Percentiles rank a stretch among this genome's conserved stretches.
Evolutionary conservation across 805 yeast genomes (phyloP).

Genomic region (Lipomyces mesembrius): DNA sequence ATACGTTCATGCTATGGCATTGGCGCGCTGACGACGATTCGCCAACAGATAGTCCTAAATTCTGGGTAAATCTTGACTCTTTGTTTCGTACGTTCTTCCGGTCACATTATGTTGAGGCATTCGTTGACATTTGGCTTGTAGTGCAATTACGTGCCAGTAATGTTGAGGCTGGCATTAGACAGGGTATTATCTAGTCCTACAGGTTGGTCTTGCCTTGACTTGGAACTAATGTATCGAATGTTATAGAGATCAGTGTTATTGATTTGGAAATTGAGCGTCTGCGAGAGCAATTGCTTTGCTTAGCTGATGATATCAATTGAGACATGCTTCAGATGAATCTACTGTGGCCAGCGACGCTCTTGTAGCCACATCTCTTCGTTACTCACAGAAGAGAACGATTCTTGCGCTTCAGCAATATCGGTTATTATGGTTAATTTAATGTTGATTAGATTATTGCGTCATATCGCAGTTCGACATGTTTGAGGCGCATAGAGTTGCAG

Average conservation of each 20-base stretch:
- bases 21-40: neutral
- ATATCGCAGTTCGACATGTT: neutral
- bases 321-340: no score
- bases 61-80: conserved; percentile 3
- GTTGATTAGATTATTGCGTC: neutral
- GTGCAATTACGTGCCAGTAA: neutral
- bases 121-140: neutral
- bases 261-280: neutral
- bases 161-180: conserved; percentile 1
- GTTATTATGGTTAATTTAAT: no score
- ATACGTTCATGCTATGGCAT: neutral
- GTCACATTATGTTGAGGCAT: neutral
- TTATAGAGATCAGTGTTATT: neutral
- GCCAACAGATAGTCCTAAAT: neutral
- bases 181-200: neutral
- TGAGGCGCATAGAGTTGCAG: neutral
- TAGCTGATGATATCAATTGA: neutral
- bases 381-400: neutral
- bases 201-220: neutral
- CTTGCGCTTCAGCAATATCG: neutral
- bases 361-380: neutral
- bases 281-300: neutral
- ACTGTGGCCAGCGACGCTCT: neutral
- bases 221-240: neutral
- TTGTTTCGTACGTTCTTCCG: neutral